These are phyloP conservation scores for Fusarium avenaceum DNA, from an alignment of 2,329 filamentous ascomycete genomes.

Conservation along the genomic window DNA sequence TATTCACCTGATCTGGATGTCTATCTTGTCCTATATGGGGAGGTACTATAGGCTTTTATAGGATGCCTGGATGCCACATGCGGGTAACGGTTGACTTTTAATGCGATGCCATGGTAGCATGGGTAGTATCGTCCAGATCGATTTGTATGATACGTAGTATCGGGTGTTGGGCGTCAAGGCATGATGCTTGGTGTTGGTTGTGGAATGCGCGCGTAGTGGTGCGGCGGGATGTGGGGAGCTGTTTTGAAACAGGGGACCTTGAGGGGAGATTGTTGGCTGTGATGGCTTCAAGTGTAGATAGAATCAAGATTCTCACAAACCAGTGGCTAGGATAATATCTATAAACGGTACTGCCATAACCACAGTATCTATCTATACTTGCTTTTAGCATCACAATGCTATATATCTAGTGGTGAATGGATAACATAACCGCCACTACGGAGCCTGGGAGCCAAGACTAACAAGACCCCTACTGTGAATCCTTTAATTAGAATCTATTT, in stretches of 20 bases:
- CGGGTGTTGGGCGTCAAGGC: conserved; percentile 16
- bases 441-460: neutral
- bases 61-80: conserved; percentile 12
- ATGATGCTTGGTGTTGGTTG: neutral
- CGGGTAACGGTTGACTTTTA: conserved; percentile 6
- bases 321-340: conserved; percentile 8
- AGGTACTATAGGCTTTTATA: neutral
- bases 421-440: conserved; percentile 17
- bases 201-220: conserved; percentile 8
- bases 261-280: conserved; percentile 19
- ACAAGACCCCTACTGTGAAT: conserved; percentile 18
- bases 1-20: conserved; percentile 25
- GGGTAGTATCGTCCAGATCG: neutral
- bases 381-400: neutral
- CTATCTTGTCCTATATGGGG: neutral
- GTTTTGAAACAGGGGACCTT: conserved; percentile 34
- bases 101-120: conserved; percentile 4
- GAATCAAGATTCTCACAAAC: neutral
- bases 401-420: neutral
- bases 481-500: conserved; percentile 9
- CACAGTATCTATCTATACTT: neutral
- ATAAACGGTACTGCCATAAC: neutral
- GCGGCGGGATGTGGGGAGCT: conserved; percentile 27
- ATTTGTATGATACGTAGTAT: conserved; percentile 4
- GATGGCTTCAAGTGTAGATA: neutral